Evolutionary conservation across 1,139 yeast species (phyloP).

Genomic region (Citeromyces hawaiiensis): DNA sequence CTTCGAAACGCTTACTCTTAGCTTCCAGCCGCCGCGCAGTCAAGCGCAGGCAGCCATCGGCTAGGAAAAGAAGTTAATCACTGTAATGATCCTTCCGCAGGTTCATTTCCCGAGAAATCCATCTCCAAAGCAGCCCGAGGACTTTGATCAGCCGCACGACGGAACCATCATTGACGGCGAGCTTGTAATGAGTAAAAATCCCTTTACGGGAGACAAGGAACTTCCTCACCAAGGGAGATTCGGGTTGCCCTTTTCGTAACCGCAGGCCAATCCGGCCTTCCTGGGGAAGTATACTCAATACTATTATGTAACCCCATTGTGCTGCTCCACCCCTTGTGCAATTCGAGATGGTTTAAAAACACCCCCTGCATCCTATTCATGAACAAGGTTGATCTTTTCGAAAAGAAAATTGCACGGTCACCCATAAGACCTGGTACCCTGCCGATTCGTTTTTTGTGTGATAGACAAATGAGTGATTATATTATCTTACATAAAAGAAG

Average conservation of each 20-base stretch:
- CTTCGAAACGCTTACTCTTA: conserved; percentile 26
- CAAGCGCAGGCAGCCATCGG: too few relatives aligned
- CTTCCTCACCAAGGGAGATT: too few relatives aligned
- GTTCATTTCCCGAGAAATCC: conserved; percentile 57
- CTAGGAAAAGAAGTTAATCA: too few relatives aligned
- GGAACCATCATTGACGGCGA: conserved; percentile 94
- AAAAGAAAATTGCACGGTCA: conserved; percentile 49
- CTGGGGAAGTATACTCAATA: too few relatives aligned
- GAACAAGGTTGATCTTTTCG: conserved; percentile 77
- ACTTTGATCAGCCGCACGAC: conserved; percentile 52
- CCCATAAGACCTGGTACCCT: conserved; percentile 55
- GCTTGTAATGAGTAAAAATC: conserved; percentile 43
- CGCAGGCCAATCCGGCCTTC: too few relatives aligned
- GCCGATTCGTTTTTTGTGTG: too few relatives aligned
- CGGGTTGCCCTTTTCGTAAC: too few relatives aligned
- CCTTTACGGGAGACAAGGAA: conserved; percentile 40
- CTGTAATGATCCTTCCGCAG: too few relatives aligned
- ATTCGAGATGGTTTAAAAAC: conserved; percentile 71
- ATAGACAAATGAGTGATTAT: too few relatives aligned
- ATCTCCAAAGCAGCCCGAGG: conserved; percentile 26
- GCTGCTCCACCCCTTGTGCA: conserved; percentile 67
- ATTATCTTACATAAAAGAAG: too few relatives aligned
- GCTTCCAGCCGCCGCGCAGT: too few relatives aligned
- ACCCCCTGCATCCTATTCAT: conserved; percentile 85
- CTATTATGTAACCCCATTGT: too few relatives aligned